Base-by-base conservation (phyloP, 1,284 basidiomycete genomes). In the Leccinum cinnamomeum region DNA sequence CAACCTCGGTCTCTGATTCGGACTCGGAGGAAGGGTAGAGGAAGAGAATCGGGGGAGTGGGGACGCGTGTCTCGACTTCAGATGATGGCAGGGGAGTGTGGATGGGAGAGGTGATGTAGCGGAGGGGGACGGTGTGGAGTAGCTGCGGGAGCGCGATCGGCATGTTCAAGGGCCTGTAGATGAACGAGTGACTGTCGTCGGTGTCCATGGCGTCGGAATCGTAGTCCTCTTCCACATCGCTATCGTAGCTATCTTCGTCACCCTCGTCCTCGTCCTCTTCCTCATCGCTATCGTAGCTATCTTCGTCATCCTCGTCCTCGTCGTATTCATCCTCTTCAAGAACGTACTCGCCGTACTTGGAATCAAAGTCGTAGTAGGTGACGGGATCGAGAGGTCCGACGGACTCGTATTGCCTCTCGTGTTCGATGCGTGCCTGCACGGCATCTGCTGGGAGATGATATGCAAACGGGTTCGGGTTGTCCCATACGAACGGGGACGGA, bases 401-500 rank as follows among this genome's bases (percentile, higher is more conserved):
- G 10, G 6, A 11, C 33, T 66, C 65, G 46, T 54, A 18, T 3
- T 18, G 56, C 25, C 64, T 35, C 25, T 20, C 53, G 20, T 25
- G 57, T 0, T 25, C 39, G 2, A 67, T 54, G 20, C 67, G 57
- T 2, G 50, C 37, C 1, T 68, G 59, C 5, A 67, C 18, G 33
- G 35, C 7, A 7, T 28, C 25, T 51, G 50, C 14, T 7, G 14
- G 50, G 7, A 5, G 23, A 20, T 8, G 14, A 6, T 3, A n/a
- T 28, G 25, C 50, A 23, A 71, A 71, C 0, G 70, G 70, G 56
- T 71, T 48, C 0, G 12, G 16, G 7, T 57, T 53, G 61, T 71
- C 69, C 70, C 70, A 71, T 6, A 64, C 61, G 53, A 70, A 51
- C 23, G 50, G 4, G 23, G 48, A 23, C 7, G 14, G 48, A 7